Evolutionary conservation across 805 yeast genomes (phyloP).

Genomic region (Metschnikowia amazonensis): DNA sequence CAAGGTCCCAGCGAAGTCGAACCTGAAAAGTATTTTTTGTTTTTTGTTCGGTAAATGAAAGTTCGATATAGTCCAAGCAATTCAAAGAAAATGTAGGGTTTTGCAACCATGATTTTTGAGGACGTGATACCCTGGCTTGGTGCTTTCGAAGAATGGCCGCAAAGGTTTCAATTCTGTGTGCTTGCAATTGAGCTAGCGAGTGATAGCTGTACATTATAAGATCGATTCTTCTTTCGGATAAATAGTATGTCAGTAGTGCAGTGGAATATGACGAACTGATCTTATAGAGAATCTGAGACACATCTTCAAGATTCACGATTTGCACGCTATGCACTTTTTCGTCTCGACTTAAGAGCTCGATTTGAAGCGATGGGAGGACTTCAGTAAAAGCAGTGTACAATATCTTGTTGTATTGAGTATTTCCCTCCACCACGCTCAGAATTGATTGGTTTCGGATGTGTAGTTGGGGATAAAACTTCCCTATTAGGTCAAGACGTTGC

Average conservation of each 20-base stretch:
- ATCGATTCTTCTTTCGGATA: conserved; percentile 25
- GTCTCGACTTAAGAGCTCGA: conserved; percentile 7
- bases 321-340: conserved; percentile 11
- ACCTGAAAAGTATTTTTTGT: conserved; percentile 3
- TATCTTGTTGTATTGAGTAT: not conserved
- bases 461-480: conserved; percentile 26
- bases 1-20: conserved; percentile 13
- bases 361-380: conserved; percentile 8
- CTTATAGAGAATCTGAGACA: conserved; percentile 6
- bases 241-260: conserved; percentile 22
- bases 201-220: conserved; percentile 30
- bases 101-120: conserved; percentile 5
- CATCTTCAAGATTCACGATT: conserved; percentile 5
- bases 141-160: conserved; percentile 22
- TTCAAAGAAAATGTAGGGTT: conserved; percentile 4
- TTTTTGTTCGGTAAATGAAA: conserved; percentile 3
- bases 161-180: conserved; percentile 21
- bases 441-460: conserved; percentile 14
- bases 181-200: conserved; percentile 26
- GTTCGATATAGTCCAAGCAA: conserved; percentile 12
- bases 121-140: conserved; percentile 13
- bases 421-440: not conserved
- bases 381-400: conserved; percentile 5
- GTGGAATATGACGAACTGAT: conserved; percentile 19
- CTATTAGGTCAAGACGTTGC: conserved; percentile 23